Percentiles rank a stretch among this genome's conserved stretches.
phyloP scores from a whole-genome alignment of 164 flowering plant species.

The Nymphaea colorata region DNA sequence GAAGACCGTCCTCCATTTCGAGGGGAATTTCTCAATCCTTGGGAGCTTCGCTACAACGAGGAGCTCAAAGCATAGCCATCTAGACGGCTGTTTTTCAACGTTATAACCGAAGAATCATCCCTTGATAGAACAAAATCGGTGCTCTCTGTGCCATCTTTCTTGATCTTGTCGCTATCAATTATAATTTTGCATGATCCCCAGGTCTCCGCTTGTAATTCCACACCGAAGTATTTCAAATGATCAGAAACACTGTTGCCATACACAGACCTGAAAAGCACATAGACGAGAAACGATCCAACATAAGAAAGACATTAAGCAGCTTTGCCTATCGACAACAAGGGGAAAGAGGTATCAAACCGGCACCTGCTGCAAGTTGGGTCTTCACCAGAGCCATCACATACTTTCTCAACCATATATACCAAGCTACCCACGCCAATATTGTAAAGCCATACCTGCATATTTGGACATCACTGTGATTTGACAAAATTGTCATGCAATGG shows the following conservation, averaged over 20 bases:
- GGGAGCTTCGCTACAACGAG: not conserved
- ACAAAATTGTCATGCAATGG: not conserved
- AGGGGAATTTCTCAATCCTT: not conserved
- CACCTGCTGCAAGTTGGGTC: conserved; percentile 94
- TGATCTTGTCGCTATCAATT: conserved; percentile 20
- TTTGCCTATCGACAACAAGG: not conserved
- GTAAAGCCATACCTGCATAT: conserved; percentile 76
- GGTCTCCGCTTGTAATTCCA: conserved; percentile 37
- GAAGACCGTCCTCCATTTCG: not conserved
- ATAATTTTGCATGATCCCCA: conserved; percentile 61
- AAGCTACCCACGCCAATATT: conserved; percentile 53
- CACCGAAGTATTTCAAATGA: conserved; percentile 64
- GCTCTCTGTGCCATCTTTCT: not conserved
- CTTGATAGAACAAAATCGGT: not conserved
- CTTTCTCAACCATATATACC: conserved; percentile 51
- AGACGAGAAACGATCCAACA: not conserved
- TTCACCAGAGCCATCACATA: conserved; percentile 90
- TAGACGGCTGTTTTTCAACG: not conserved
- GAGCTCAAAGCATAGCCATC: not conserved
- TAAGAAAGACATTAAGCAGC: no score
- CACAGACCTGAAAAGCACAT: conserved; percentile 43
- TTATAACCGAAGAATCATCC: not conserved
- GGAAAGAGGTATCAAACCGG: not conserved
- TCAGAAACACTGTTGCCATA: conserved; percentile 71
- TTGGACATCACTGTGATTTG: not conserved